Evolutionary conservation across 371 early-diverging fungal genomes (phyloP).

Genomic region (Choanephora cucurbitarum): DNA sequence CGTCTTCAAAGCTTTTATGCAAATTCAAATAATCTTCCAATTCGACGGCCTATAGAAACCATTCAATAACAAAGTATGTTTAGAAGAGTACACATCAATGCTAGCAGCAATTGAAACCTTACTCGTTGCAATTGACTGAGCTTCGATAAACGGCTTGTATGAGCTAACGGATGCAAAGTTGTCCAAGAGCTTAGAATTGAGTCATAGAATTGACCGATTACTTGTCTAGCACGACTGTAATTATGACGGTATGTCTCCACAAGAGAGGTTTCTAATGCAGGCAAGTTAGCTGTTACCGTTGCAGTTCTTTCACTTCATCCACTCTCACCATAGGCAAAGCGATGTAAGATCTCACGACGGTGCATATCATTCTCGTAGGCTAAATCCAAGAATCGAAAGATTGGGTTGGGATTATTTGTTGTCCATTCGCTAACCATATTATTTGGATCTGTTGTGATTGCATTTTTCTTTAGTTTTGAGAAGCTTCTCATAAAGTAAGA

Average conservation of each 20-base stretch:
- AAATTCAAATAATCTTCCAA: conserved; percentile 59
- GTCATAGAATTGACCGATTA: conserved; percentile 55
- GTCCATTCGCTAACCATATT: background rate
- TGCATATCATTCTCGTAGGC: conserved; percentile 44
- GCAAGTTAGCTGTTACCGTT: too few species aligned
- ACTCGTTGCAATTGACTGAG: conserved; percentile 57
- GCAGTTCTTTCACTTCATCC: too few species aligned
- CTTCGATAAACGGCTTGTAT: conserved; percentile 47
- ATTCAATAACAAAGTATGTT: background rate
- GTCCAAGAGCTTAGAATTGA: conserved; percentile 55
- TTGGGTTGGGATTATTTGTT: conserved; percentile 51
- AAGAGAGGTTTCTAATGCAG: conserved; percentile 49
- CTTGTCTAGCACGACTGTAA: conserved; percentile 54
- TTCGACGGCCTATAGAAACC: conserved; percentile 54
- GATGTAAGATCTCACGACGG: conserved; percentile 36
- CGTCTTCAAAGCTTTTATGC: conserved; percentile 37
- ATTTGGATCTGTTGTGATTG: background rate
- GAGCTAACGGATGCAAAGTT: conserved; percentile 56
- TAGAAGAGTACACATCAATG: too few species aligned
- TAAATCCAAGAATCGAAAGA: conserved; percentile 50
- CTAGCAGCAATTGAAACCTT: too few species aligned
- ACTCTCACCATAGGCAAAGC: conserved; percentile 56
- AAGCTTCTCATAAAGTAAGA: conserved; percentile 59
- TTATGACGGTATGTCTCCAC: conserved; percentile 44
- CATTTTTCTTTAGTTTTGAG: conserved; percentile 35